Conservation (phyloP, 1,284 basidiomycete species). For the Marasmius tenuissimus region DNA sequence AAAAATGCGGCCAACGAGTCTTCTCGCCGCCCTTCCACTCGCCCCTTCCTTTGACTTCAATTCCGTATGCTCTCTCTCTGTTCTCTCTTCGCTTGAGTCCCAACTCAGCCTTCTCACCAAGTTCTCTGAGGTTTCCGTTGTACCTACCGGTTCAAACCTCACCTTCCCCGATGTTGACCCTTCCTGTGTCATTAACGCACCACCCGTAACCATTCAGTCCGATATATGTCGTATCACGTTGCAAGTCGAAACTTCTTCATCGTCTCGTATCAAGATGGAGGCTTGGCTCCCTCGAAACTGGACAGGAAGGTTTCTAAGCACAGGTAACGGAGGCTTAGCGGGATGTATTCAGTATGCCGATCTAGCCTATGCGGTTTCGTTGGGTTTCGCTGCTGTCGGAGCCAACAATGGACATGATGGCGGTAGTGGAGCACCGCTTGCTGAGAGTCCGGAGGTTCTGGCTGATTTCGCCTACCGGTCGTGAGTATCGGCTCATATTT, state of each 20-base stretch:
- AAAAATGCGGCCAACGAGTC: too few relatives aligned
- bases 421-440: conserved; percentile 11
- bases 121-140: not conserved
- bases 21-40: not conserved
- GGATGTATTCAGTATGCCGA: conserved; percentile 11
- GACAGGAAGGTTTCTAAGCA: not conserved
- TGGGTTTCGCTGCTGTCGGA: conserved; percentile 15
- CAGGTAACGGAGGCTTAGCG: not conserved
- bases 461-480: conserved; percentile 19
- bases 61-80: not conserved
- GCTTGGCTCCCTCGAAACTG: not conserved
- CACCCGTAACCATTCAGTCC: not conserved
- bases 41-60: not conserved
- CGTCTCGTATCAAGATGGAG: not conserved
- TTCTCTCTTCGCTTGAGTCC: not conserved
- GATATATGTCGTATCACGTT: not conserved
- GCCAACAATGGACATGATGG: conserved; percentile 19
- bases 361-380: conserved; percentile 5
- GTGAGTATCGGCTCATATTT: not conserved
- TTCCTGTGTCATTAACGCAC: not conserved
- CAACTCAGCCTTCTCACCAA: not conserved
- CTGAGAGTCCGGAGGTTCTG: conserved; percentile 15
- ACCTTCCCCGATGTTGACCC: not conserved
- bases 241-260: not conserved
- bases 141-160: not conserved